Conservation (phyloP, 2,329 filamentous ascomycete species). For the Immersiporthe knoxdaviesiana region DNA sequence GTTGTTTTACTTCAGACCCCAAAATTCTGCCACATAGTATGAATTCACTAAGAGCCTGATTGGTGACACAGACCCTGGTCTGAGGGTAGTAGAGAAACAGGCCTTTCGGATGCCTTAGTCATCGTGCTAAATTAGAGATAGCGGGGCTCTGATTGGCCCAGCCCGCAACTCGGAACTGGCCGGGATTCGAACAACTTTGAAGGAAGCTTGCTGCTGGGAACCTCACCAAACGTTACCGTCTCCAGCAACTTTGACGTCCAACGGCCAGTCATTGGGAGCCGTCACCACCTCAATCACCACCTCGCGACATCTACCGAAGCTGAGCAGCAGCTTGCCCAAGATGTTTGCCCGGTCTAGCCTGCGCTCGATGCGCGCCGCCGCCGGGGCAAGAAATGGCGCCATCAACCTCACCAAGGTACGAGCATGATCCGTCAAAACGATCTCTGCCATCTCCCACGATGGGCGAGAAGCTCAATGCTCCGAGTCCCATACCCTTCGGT, state of each 20-base stretch:
- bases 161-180: constrained; percentile 24
- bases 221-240: constrained; percentile 29
- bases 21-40: background rate
- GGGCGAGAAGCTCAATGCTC: background rate
- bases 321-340: constrained; percentile 55
- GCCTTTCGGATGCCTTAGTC: constrained; percentile 6
- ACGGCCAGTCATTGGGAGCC: constrained; percentile 42
- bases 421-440: constrained; percentile 19
- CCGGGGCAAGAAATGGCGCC: constrained; percentile 74
- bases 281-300: constrained; percentile 42
- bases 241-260: constrained; percentile 33
- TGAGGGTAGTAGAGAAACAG: background rate
- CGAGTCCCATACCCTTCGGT: constrained; percentile 4
- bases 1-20: background rate
- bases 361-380: constrained; percentile 85
- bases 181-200: constrained; percentile 29
- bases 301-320: constrained; percentile 40
- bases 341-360: constrained; percentile 95
- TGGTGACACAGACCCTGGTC: background rate
- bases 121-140: constrained; percentile 20
- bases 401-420: constrained; percentile 74
- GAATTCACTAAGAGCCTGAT: background rate
- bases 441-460: constrained; percentile 1
- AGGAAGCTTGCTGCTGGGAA: constrained; percentile 22
- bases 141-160: constrained; percentile 25